Base-by-base conservation (phyloP, 2,329 filamentous ascomycete genomes). In the Fusarium lyarnte region DNA sequence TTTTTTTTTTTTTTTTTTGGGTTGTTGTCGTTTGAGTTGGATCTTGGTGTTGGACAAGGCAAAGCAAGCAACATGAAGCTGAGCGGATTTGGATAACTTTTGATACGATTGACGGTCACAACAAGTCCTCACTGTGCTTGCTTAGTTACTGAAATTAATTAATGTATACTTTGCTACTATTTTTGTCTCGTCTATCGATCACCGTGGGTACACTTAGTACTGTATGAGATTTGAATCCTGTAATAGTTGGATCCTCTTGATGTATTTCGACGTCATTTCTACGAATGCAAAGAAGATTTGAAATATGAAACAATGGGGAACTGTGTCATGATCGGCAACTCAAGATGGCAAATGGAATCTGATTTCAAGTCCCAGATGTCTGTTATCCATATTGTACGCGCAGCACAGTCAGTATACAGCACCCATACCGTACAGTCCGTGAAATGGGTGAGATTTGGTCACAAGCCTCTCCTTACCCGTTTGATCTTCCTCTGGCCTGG, bases 241-340 rank as follows among this genome's bases (percentile, higher is more conserved):
- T 31, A 29, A 69, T 42, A 8, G 16, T 38, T 7, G 35, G 39
- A 41, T 14, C n/a, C 25, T 16, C 41, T 23, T 35, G 42, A 47
- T 57, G 42, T 35, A 27, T 14, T 43, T 39, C 58, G 52, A 73
- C 70, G 71, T 73, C 71, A 73, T 73, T 3, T 45, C 27, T 71
- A 58, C 66, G 63, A 65, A 65, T 23, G 8, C 21, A 52, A n/a
- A 35, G 11, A 66, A 35, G 31, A 59, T 58, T 29, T 42, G 31
- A 42, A 29, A 59, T 21, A 47, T 74, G 70, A 68, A 73, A 73
- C 70, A 64, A 57, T 35, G 55, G 70, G 47, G 58, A 62, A 38
- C 38, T 36, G 19, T 74, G 55, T 45, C 62, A 68, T 68, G 70
- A 73, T 73, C 70, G 63, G 58, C 66, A 71, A 57, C 31, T 43